Conservation (phyloP, 495 filamentous ascomycete species). For the Neurospora cerealis region DNA sequence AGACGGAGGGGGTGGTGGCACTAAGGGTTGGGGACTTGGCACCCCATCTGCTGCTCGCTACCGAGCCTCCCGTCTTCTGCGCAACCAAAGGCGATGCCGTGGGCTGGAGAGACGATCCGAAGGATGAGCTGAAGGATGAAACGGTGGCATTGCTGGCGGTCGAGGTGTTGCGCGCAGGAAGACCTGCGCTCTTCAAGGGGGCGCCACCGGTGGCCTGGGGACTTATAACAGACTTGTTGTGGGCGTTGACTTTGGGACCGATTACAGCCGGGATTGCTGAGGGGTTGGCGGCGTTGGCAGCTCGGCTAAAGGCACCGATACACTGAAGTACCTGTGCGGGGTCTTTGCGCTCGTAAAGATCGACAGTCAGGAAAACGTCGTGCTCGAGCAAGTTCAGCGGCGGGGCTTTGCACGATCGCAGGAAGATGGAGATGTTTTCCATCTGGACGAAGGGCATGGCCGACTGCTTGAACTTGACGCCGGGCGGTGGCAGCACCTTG, state of each 20-base stretch:
- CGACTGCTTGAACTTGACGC: conserved; percentile 69
- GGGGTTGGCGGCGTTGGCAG: conserved; percentile 70
- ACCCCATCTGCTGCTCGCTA: conserved; percentile 45
- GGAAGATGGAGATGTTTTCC: conserved; percentile 98
- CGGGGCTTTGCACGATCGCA: conserved; percentile 71
- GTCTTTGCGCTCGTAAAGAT: conserved; percentile 93
- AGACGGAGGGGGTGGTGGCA: conserved; percentile 27
- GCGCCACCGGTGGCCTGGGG: conserved; percentile 55
- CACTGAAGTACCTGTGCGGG: conserved; percentile 95
- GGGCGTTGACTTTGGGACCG: conserved; percentile 50
- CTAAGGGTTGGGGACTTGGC: conserved; percentile 40
- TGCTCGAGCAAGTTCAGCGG: conserved; percentile 84
- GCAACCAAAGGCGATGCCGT: conserved; percentile 30
- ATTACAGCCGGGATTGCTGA: conserved; percentile 61
- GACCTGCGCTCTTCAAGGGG: conserved; percentile 3
- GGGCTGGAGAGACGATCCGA: conserved; percentile 38
- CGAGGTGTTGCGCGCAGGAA: conserved; percentile 52
- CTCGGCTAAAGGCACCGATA: conserved; percentile 80
- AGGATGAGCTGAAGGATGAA: not conserved
- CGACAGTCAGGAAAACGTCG: conserved; percentile 94
- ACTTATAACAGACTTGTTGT: conserved; percentile 45
- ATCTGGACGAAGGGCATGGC: conserved; percentile 98
- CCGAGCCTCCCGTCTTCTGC: conserved; percentile 36
- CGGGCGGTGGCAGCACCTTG: conserved; percentile 63
- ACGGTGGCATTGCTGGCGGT: conserved; percentile 53